Evolutionary conservation across 441 rosid genomes (phyloP), one percentile per base, ranked within the genome.

Genomic region (Pelargonium myrrhifolium): DNA sequence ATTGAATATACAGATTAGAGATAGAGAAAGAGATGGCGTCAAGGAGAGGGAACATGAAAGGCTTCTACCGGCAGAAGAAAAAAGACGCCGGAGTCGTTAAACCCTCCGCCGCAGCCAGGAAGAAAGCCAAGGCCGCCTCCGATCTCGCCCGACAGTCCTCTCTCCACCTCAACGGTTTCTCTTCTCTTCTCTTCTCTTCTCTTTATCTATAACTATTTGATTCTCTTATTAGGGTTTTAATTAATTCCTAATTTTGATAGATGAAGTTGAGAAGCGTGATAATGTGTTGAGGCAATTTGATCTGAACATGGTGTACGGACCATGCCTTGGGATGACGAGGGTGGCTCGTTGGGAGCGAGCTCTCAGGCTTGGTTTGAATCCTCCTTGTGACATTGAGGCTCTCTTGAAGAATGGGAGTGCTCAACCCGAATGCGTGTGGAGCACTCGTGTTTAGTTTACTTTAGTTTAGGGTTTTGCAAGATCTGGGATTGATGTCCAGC

Each of bases 61-160:
- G 72, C 63, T 73, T 67, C 64, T 73, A 66, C 68, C 53, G 62
- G 40, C 72, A 73, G 65, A 73, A 73, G 68, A 73, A 73, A 21
- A 63, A 53, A 18, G 55, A 47, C 55, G 63, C 47, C 15, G 68
- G 63, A 18, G 4, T 62, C 28, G 20, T 56, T 21, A 68, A 68
- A 42, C 20, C 58, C 58, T 51, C 17, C 20, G 71, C 14, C 35
- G 43, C 64, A 0, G 37, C 64, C 61, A 68, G 53, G 53, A 47
- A n/a, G 17, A 26, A 58, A 31, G 63, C 69, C 45, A 22, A 69
- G 14, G 15, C 42, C 0, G 45, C 71, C 31, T 62, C 75, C n/a
- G 31, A 49, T 51, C 39, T 17, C 31, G 68, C 71, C 14, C 67
- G n/a, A n/a, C n/a, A n/a, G n/a, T n/a, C n/a, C n/a, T n/a, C n/a